These are phyloP conservation scores for Schoenoplectus triqueter DNA, from an alignment of 202 grass and related monocot genomes.

Conservation along the genomic window DNA sequence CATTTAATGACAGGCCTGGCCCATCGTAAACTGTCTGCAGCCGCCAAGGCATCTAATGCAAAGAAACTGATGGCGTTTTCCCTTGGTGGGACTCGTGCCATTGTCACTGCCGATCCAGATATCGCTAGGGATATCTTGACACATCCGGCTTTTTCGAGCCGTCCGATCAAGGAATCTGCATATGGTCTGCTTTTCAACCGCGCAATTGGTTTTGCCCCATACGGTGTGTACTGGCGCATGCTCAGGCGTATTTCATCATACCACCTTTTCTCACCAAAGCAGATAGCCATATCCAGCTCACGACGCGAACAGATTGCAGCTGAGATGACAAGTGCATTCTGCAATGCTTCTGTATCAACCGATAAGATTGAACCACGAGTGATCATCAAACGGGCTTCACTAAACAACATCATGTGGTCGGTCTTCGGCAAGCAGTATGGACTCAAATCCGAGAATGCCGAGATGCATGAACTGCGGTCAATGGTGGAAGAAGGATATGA, in stretches of 20 bases:
- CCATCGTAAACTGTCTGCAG: constrained; percentile 69
- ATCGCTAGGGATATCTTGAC: constrained; percentile 72
- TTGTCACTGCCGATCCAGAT: constrained; percentile 65
- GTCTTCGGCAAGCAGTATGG: constrained; percentile 73
- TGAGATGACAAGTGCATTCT: constrained; percentile 53
- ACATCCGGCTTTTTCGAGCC: constrained; percentile 66
- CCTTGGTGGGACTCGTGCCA: constrained; percentile 60
- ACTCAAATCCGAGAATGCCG: constrained; percentile 50
- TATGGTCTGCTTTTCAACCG: constrained; percentile 86
- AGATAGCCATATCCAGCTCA: constrained; percentile 55
- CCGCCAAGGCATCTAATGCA: constrained; percentile 26
- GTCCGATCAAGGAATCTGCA: constrained; percentile 83
- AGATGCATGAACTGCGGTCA: constrained; percentile 53
- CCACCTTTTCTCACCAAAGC: constrained; percentile 89
- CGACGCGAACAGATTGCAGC: constrained; percentile 59
- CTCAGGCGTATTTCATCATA: constrained; percentile 71
- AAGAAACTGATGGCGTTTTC: constrained; percentile 78
- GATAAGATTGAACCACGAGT: constrained; percentile 44
- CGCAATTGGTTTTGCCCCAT: constrained; percentile 91
- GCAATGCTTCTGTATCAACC: neutral
- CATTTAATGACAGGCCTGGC: constrained; percentile 83
- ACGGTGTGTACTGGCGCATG: constrained; percentile 69
- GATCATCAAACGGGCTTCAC: constrained; percentile 59
- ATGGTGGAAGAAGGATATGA: constrained; percentile 93
- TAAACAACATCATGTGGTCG: constrained; percentile 86